Evolutionary conservation across 306 rosid species (phyloP).

Genomic region (Quercus wislizeni): DNA sequence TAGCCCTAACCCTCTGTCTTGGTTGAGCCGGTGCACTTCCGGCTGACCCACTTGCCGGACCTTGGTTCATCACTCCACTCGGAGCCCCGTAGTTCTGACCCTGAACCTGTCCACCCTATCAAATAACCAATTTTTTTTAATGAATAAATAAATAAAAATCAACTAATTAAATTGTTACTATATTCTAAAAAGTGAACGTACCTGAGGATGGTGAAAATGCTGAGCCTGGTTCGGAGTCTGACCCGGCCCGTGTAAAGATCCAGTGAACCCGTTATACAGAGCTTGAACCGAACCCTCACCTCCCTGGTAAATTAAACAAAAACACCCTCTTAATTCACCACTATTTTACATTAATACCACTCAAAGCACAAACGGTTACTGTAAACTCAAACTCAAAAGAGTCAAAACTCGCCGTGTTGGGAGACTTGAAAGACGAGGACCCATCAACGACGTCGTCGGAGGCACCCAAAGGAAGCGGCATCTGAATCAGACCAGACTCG

Average conservation of each 20-base stretch:
- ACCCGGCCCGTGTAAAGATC: conserved; percentile 42
- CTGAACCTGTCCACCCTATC: conserved; percentile 37
- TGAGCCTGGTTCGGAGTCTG: conserved; percentile 44
- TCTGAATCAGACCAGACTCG: conserved; percentile 43
- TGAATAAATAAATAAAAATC: background rate
- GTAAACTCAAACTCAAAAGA: too few species aligned
- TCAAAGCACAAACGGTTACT: background rate
- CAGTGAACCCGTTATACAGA: conserved; percentile 55
- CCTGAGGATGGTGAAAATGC: conserved; percentile 70
- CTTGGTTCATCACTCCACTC: conserved; percentile 38
- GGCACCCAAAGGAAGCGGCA: conserved; percentile 44
- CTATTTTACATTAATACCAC: background rate
- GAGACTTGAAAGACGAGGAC: conserved; percentile 57
- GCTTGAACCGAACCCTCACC: conserved; percentile 49
- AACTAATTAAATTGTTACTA: background rate
- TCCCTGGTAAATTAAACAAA: conserved; percentile 23
- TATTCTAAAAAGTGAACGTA: background rate
- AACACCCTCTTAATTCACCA: background rate
- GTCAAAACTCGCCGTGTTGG: conserved; percentile 37
- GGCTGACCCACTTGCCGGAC: conserved; percentile 40
- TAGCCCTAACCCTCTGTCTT: conserved; percentile 85
- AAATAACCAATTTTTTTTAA: background rate
- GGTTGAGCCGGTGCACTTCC: conserved; percentile 65
- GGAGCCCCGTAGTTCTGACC: conserved; percentile 52
- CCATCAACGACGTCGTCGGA: conserved; percentile 64